A percentile compares a stretch with the other conserved stretches of the same genome.
These are phyloP conservation scores for Psilocybe subaeruginosa DNA, from an alignment of 768 basidiomycete genomes.

Conservation along the genomic window DNA sequence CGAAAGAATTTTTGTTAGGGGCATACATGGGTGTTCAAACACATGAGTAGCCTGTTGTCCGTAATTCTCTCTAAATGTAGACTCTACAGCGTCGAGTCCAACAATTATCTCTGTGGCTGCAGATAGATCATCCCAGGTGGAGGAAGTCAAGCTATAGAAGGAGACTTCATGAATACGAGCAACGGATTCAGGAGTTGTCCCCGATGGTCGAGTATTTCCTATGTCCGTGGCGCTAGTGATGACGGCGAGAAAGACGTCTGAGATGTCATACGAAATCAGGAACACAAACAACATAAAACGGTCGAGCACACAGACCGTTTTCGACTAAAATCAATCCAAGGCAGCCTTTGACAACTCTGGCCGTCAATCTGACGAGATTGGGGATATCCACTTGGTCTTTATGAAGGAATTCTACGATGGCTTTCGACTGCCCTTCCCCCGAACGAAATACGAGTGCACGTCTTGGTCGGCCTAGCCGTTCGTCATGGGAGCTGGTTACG, in stretches of 20 bases:
- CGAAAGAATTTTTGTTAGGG: slow-evolving; percentile 88
- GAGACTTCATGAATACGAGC: slow-evolving; percentile 86
- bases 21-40: slow-evolving; percentile 89
- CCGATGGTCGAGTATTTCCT: slow-evolving; percentile 68
- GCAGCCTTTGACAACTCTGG: slow-evolving; percentile 77
- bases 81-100: slow-evolving; percentile 60
- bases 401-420: slow-evolving; percentile 85
- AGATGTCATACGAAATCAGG: slow-evolving; percentile 7
- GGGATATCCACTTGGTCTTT: slow-evolving; percentile 72
- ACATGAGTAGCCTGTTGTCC: slow-evolving; percentile 49
- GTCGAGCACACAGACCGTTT: slow-evolving; percentile 49
- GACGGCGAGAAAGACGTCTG: slow-evolving; percentile 87
- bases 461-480: slow-evolving; percentile 58
- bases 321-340: slow-evolving; percentile 79
- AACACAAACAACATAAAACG: neutral
- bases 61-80: slow-evolving; percentile 50
- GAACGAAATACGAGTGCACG: slow-evolving; percentile 76
- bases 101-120: slow-evolving; percentile 52
- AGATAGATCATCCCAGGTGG: slow-evolving; percentile 81
- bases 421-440: slow-evolving; percentile 58
- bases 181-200: slow-evolving; percentile 63
- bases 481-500: slow-evolving; percentile 69
- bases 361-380: slow-evolving; percentile 68
- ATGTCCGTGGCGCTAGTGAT: slow-evolving; percentile 77
- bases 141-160: slow-evolving; percentile 86